These are phyloP conservation scores for Clarkia xantiana DNA, from an alignment of 345 rosid genomes.

Conservation along the genomic window DNA sequence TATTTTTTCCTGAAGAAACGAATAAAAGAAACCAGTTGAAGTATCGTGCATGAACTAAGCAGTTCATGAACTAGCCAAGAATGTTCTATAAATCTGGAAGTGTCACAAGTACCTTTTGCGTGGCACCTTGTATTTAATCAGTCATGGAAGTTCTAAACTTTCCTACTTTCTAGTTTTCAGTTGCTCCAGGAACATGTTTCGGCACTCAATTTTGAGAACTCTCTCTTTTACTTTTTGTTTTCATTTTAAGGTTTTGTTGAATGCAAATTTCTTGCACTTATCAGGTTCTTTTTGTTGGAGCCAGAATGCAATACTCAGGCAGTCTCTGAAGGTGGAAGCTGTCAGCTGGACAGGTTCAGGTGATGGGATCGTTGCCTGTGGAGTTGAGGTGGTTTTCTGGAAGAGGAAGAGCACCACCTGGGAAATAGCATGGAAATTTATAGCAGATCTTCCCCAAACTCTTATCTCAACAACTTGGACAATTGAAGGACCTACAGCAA, in stretches of 20 bases:
- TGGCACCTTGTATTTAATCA: too few relatives aligned
- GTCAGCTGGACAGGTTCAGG: conserved; percentile 77
- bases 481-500: conserved; percentile 53
- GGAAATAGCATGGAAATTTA: conserved; percentile 84
- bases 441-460: conserved; percentile 44
- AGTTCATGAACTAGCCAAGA: too few relatives aligned
- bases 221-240: conserved; percentile 6
- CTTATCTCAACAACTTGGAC: conserved; percentile 81
- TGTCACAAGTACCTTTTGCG: too few relatives aligned
- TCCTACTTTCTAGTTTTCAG: too few relatives aligned
- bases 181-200: too few relatives aligned
- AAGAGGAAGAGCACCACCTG: conserved; percentile 54
- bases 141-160: too few relatives aligned
- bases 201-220: background rate
- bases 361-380: conserved; percentile 74
- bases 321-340: conserved; percentile 59
- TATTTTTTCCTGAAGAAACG: too few relatives aligned
- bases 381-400: conserved; percentile 64
- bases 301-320: conserved; percentile 74
- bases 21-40: too few relatives aligned
- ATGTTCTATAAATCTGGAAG: too few relatives aligned
- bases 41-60: too few relatives aligned
- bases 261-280: conserved; percentile 21
- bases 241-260: conserved; percentile 17
- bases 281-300: conserved; percentile 99